Conservation (phyloP, 495 filamentous ascomycete species). For the Talaromyces wortmannii region DNA sequence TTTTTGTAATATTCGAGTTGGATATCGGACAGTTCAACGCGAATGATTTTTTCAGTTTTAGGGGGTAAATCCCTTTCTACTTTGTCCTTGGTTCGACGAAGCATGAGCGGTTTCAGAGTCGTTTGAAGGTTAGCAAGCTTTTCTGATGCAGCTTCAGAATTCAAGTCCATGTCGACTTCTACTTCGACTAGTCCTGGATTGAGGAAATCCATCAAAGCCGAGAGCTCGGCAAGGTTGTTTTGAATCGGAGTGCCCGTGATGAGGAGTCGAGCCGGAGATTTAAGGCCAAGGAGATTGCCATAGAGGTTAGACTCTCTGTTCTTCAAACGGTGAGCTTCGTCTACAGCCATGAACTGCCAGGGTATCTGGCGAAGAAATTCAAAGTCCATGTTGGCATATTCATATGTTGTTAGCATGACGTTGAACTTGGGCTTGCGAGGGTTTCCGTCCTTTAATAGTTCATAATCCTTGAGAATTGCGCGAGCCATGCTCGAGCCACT, state of each 20-base stretch:
- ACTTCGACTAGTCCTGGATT: slow-evolving; percentile 84
- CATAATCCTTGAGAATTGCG: slow-evolving; percentile 75
- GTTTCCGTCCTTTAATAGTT: slow-evolving; percentile 79
- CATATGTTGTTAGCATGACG: slow-evolving; percentile 90
- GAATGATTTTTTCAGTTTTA: slow-evolving; percentile 98
- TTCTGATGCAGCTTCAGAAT: slow-evolving; percentile 58
- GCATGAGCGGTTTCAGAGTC: slow-evolving; percentile 80
- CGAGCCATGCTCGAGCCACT: slow-evolving; percentile 80
- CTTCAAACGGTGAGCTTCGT: slow-evolving; percentile 96
- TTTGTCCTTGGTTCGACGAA: slow-evolving; percentile 94
- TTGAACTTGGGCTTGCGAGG: slow-evolving; percentile 86
- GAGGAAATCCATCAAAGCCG: slow-evolving; percentile 88
- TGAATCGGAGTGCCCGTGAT: slow-evolving; percentile 98
- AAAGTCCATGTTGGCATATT: slow-evolving; percentile 80
- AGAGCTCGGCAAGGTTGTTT: slow-evolving; percentile 88
- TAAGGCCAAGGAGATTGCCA: slow-evolving; percentile 73
- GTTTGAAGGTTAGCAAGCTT: slow-evolving; percentile 66
- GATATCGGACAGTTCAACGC: slow-evolving; percentile 90
- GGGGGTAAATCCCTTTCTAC: slow-evolving; percentile 93
- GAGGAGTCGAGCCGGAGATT: slow-evolving; percentile 74
- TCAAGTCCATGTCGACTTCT: slow-evolving; percentile 81
- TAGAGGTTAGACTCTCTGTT: slow-evolving; percentile 94
- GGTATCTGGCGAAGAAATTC: slow-evolving; percentile 77
- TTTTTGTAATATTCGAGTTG: slow-evolving; percentile 99
- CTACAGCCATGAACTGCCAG: slow-evolving; percentile 95